A percentile compares a stretch with the other conserved stretches of the same genome.
These are phyloP conservation scores for Globisporangium sylvaticum DNA, from an alignment of 352 stramenopile species.

Conservation along the genomic window DNA sequence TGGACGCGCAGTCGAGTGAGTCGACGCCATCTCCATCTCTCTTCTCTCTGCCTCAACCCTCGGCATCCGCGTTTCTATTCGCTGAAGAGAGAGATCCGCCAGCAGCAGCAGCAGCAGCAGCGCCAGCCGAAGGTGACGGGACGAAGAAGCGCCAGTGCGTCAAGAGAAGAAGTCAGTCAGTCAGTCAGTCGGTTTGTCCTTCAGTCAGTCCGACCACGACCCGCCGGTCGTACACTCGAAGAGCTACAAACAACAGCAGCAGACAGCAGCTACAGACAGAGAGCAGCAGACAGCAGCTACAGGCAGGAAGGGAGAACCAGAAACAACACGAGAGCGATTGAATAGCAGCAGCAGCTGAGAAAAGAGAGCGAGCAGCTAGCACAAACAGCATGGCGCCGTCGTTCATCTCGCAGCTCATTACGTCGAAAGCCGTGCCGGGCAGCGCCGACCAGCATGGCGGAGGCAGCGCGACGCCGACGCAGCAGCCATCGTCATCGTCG, in stretches of 20 bases:
- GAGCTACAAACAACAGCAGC: neutral
- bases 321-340: neutral
- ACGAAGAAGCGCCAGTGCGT: neutral
- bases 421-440: conserved; percentile 15
- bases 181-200: neutral
- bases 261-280: neutral
- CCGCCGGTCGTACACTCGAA: neutral
- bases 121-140: neutral
- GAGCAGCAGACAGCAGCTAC: neutral
- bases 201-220: conserved; percentile 5
- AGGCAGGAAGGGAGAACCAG: neutral
- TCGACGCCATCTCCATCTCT: neutral
- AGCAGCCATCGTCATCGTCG: neutral
- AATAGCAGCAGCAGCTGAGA: neutral
- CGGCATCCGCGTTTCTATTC: neutral
- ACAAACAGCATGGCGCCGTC: conserved; percentile 11
- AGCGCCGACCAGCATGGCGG: conserved; percentile 3
- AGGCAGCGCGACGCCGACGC: neutral
- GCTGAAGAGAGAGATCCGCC: neutral
- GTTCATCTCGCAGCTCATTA: conserved; percentile 22
- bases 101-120: neutral
- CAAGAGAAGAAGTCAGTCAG: neutral
- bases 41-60: neutral
- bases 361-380: neutral
- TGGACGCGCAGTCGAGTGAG: neutral